A percentile compares a stretch with the other conserved stretches of the same genome.
Conservation (phyloP, 495 filamentous ascomycete species). For the Lasiosphaeria hispida region DNA sequence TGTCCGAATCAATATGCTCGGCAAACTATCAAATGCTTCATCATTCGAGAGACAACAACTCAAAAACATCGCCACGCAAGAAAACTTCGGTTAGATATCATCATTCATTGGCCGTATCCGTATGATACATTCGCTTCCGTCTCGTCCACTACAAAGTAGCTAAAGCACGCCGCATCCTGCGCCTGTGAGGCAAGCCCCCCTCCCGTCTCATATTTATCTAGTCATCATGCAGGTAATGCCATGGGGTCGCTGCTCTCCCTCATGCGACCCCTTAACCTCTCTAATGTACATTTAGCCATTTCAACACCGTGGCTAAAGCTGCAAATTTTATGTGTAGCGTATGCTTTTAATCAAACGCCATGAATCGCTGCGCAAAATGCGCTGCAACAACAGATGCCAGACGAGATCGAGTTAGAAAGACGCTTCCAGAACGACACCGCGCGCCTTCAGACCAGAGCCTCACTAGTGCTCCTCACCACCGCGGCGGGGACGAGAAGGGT, state of each 20-base stretch:
- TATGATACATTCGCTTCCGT: conserved; percentile 10
- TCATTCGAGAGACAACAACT: background rate
- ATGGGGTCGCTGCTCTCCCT: conserved; percentile 1
- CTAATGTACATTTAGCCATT: conserved; percentile 20
- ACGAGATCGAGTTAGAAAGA: conserved; percentile 20
- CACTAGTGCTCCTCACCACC: conserved; percentile 19
- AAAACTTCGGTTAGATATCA: too few species aligned
- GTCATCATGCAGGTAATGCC: conserved; percentile 9
- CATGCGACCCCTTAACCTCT: conserved; percentile 1
- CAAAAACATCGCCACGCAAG: background rate
- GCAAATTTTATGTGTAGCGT: conserved; percentile 15
- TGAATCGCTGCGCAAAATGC: conserved; percentile 19
- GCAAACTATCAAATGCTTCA: background rate
- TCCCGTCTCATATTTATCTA: conserved; percentile 8
- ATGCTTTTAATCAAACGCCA: conserved; percentile 26
- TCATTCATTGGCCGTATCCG: background rate
- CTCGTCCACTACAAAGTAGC: background rate
- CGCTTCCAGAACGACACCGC: conserved; percentile 5
- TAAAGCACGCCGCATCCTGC: background rate
- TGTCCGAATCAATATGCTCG: background rate
- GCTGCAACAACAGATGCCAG: conserved; percentile 21
- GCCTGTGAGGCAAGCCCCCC: conserved; percentile 4
- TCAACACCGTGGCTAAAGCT: conserved; percentile 10
- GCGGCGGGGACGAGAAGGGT: conserved; percentile 23
- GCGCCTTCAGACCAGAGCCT: background rate